phyloP scores from a whole-genome alignment of 78 protist species.

The Emiliania huxleyi region DNA sequence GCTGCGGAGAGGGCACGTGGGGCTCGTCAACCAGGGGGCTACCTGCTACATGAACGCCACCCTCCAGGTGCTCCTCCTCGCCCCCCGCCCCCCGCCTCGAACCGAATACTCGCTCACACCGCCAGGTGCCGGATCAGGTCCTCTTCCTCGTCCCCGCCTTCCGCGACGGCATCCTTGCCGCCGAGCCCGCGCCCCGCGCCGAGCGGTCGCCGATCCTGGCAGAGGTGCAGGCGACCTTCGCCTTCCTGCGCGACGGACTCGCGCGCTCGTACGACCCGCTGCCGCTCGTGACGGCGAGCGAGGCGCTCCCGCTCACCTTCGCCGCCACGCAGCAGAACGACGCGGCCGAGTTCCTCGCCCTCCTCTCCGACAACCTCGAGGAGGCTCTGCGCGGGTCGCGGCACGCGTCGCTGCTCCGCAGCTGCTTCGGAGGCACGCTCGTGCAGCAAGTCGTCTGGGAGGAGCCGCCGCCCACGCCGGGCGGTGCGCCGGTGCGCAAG shows the following conservation, averaged over 20 bases:
- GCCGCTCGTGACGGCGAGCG: neutral
- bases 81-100: no score
- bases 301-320: slow-evolving; percentile 33
- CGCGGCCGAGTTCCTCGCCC: slow-evolving; percentile 79
- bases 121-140: no score
- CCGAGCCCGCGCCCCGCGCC: neutral
- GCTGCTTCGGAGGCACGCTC: slow-evolving; percentile 52
- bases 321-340: slow-evolving; percentile 29
- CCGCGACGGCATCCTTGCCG: neutral
- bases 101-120: no score
- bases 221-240: slow-evolving; percentile 76
- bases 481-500: neutral
- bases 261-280: slow-evolving; percentile 47
- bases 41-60: slow-evolving; percentile 69
- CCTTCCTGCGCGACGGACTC: slow-evolving; percentile 59
- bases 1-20: slow-evolving; percentile 64
- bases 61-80: neutral
- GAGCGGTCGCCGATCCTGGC: slow-evolving; percentile 34
- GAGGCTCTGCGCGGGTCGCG: slow-evolving; percentile 26
- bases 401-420: neutral
- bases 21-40: slow-evolving; percentile 82
- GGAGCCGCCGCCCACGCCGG: neutral
- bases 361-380: slow-evolving; percentile 77
- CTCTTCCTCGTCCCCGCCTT: slow-evolving; percentile 65
- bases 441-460: slow-evolving; percentile 40